These are phyloP conservation scores for Penicillium sp. DNA, from an alignment of 2,329 filamentous ascomycete species.

Conservation along the genomic window DNA sequence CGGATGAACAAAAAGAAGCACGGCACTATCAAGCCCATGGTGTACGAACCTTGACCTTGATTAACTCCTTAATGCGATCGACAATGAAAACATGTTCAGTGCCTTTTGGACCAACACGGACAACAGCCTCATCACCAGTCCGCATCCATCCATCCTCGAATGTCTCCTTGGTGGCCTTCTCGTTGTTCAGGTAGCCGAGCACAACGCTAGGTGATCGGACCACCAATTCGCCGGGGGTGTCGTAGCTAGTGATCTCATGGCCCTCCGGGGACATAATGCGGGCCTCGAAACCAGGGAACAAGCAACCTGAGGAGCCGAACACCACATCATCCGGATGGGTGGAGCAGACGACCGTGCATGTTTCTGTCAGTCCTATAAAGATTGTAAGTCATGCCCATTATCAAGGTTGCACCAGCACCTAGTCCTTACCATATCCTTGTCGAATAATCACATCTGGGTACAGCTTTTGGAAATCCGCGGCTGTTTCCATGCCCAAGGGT, in stretches of 20 bases:
- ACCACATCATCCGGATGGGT: constrained; percentile 62
- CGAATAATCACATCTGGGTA: constrained; percentile 66
- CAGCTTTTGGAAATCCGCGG: constrained; percentile 60
- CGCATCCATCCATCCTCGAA: constrained; percentile 79
- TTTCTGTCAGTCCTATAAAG: constrained; percentile 69
- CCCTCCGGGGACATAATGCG: constrained; percentile 70
- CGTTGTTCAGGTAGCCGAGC: constrained; percentile 83
- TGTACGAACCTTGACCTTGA: constrained; percentile 68
- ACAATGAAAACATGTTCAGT: constrained; percentile 82
- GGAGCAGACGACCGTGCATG: constrained; percentile 66
- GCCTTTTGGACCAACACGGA: constrained; percentile 63
- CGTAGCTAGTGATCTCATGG: constrained; percentile 66
- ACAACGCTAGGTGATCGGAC: constrained; percentile 75
- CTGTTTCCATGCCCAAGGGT: constrained; percentile 72
- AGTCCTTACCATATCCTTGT: constrained; percentile 66
- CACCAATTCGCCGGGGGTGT: constrained; percentile 77
- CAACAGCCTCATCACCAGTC: constrained; percentile 80
- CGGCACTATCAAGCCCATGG: background rate
- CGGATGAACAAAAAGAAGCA: background rate
- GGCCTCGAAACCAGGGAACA: constrained; percentile 65
- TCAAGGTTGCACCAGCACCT: background rate
- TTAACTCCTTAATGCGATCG: constrained; percentile 76
- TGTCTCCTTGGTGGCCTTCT: constrained; percentile 77
- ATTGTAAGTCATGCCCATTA: background rate
- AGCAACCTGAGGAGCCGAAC: constrained; percentile 69